Conservation (phyloP, 805 yeast genomes). For the Zygosaccharomyces rouxii region DNA sequence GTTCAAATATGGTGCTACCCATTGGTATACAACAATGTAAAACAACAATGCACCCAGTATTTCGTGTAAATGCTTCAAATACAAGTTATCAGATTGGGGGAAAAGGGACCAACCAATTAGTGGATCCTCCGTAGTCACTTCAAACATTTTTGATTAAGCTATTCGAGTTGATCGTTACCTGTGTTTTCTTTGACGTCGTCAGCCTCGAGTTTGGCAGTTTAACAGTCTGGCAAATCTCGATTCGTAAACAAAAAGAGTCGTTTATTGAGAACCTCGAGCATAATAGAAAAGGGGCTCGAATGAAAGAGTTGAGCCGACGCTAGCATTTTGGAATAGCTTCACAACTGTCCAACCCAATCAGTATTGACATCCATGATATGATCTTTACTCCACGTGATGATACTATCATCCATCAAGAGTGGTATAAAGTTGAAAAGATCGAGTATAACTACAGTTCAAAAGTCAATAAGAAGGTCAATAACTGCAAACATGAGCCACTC, state of each 20-base stretch:
- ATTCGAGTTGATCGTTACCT: background rate
- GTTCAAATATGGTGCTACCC: constrained; percentile 49
- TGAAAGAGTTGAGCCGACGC: background rate
- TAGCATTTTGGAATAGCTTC: background rate
- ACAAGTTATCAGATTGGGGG: constrained; percentile 39
- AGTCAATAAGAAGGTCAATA: background rate
- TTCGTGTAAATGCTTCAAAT: constrained; percentile 71
- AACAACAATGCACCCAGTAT: constrained; percentile 53
- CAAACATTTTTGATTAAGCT: background rate
- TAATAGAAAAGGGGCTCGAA: too few relatives aligned
- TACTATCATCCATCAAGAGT: background rate
- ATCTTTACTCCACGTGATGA: constrained; percentile 3
- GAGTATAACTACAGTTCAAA: background rate
- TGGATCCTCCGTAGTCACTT: constrained; percentile 22
- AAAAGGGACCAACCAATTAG: constrained; percentile 29
- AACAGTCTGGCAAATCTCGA: too few relatives aligned
- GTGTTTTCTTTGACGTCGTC: background rate
- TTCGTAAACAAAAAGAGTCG: too few relatives aligned
- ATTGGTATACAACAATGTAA: constrained; percentile 51
- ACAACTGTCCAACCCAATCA: background rate
- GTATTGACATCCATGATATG: background rate
- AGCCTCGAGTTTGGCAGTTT: too few relatives aligned
- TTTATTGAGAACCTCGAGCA: too few relatives aligned
- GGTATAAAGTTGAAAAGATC: background rate
- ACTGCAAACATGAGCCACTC: constrained; percentile 3